Base-by-base conservation (phyloP, 306 rosid species). In the Mimosa bimucronata region DNA sequence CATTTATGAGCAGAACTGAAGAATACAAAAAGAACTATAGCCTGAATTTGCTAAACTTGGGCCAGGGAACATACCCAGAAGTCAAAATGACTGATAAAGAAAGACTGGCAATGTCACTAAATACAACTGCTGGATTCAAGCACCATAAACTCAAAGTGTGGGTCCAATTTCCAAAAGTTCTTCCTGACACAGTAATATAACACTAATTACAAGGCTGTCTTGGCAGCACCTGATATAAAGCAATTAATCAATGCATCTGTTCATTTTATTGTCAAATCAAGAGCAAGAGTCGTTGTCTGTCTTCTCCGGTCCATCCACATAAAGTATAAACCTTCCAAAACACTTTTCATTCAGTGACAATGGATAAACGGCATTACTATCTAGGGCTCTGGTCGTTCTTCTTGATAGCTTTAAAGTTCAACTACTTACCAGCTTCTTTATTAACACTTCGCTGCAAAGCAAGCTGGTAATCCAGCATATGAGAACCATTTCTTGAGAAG, bases 91-190 rank as follows among this genome's bases (percentile, higher is more conserved):
- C 90, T 45, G 98, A 92, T 66, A 94, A 86, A 55, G 97, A 92
- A 84, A 94, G 93, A 76, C 89, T 80, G 72, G 94, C 90, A 75
- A 94, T 91, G 85, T 94, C 97, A 86, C 87, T 91, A 81, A 94
- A 94, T 86, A 92, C 98, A 79, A 91, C 97, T 61, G 91, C 90
- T 60, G 98, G 98, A 88, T 94, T 94, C 89, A 94, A 82, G 90
- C 98, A 94, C 98, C 98, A 94, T 86, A 94, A 87, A 84, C 97
- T 94, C 48, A 94, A 85, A 53, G 94, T 84, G 82, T 82, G 83
- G n/a, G 89, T 91, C 98, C 98, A 94, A 31, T 84, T 88, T 67
- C 88, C 95, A 78, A 18, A 71, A 81, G 78, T 81, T 79, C 87
- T 88, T 81, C 97, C 98, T 94, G 92, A 60, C 75, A 83, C 52